Percentiles rank a stretch among this genome's conserved stretches.
Evolutionary conservation across 305 asterid genomes (phyloP).

Genomic region (Ruellia speciosa): DNA sequence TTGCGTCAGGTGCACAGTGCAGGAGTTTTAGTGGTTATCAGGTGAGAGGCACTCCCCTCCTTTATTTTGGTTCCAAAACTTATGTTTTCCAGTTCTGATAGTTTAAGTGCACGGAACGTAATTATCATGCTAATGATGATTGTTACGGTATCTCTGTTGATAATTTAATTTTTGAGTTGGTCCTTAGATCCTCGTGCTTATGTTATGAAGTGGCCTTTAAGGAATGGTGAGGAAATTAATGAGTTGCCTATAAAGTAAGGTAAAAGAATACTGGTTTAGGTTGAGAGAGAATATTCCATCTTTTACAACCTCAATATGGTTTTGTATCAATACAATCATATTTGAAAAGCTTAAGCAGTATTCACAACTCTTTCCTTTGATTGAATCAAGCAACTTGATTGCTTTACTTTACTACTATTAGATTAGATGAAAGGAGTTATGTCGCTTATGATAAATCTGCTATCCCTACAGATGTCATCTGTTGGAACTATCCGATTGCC

Average conservation of each 20-base stretch:
- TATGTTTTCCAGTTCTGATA: conserved; percentile 9
- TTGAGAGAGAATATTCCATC: conserved; percentile 10
- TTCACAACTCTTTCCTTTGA: neutral
- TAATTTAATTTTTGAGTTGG: conserved; percentile 6
- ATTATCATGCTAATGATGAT: conserved; percentile 11
- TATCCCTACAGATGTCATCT: conserved; percentile 58
- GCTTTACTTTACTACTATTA: neutral
- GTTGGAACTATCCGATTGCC: conserved; percentile 83
- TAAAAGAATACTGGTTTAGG: conserved; percentile 8
- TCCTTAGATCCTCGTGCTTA: conserved; percentile 1
- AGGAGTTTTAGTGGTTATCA: conserved; percentile 83
- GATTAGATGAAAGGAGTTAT: conserved; percentile 6
- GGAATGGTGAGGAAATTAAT: conserved; percentile 12
- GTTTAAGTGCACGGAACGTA: conserved; percentile 9
- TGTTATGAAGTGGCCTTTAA: conserved; percentile 6
- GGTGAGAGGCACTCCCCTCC: conserved; percentile 42
- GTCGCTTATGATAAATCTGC: conserved; percentile 19
- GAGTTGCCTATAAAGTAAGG: conserved; percentile 9
- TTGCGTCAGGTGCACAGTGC: conserved; percentile 89
- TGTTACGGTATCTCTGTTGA: conserved; percentile 1
- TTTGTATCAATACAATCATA: neutral
- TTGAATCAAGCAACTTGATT: conserved; percentile 2
- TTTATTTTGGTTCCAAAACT: conserved; percentile 17
- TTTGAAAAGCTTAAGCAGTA: neutral
- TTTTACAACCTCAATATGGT: conserved; percentile 4